A percentile compares a stretch with the other conserved stretches of the same genome.
Evolutionary conservation across 2,329 filamentous ascomycete species (phyloP).

Genomic region (Leptographium radiaticola): DNA sequence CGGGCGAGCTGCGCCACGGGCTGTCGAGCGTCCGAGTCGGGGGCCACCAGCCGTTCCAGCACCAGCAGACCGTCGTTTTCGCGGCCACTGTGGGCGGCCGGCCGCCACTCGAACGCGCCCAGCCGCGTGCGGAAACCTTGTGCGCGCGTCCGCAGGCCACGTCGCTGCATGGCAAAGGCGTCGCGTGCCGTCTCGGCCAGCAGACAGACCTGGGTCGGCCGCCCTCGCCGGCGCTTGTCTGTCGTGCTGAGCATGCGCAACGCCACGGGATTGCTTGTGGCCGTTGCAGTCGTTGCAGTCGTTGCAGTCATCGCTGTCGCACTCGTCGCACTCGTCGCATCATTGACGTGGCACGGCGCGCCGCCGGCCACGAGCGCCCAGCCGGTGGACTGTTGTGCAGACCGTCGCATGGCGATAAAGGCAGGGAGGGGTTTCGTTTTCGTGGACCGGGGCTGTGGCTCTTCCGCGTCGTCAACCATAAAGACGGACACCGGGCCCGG

Average conservation of each 20-base stretch:
- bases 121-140: slow-evolving; percentile 31
- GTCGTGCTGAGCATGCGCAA: slow-evolving; percentile 29
- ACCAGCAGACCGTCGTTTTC: slow-evolving; percentile 29
- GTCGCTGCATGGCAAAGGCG: slow-evolving; percentile 16
- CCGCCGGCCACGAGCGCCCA: slow-evolving; percentile 18
- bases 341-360: slow-evolving; percentile 9
- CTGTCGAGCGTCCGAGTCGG: slow-evolving; percentile 14
- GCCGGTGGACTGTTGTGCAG: slow-evolving; percentile 20
- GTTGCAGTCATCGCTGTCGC: background rate
- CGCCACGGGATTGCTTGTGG: slow-evolving; percentile 5
- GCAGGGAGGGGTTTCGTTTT: too few species aligned
- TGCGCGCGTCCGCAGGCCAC: slow-evolving; percentile 32
- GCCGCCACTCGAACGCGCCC: slow-evolving; percentile 43
- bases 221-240: slow-evolving; percentile 43
- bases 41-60: slow-evolving; percentile 32
- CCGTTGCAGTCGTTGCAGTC: background rate
- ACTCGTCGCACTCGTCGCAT: background rate
- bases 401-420: slow-evolving; percentile 39
- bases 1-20: slow-evolving; percentile 31
- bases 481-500: slow-evolving; percentile 32
- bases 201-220: slow-evolving; percentile 33
- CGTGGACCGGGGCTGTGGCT: too few species aligned
- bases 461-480: slow-evolving; percentile 15
- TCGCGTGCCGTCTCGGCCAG: slow-evolving; percentile 13
- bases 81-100: background rate